A percentile compares a stretch with the other conserved stretches of the same genome.
phyloP scores from a whole-genome alignment of 225 moss, liverwort and hornwort species.

The Lunularia cruciata region DNA sequence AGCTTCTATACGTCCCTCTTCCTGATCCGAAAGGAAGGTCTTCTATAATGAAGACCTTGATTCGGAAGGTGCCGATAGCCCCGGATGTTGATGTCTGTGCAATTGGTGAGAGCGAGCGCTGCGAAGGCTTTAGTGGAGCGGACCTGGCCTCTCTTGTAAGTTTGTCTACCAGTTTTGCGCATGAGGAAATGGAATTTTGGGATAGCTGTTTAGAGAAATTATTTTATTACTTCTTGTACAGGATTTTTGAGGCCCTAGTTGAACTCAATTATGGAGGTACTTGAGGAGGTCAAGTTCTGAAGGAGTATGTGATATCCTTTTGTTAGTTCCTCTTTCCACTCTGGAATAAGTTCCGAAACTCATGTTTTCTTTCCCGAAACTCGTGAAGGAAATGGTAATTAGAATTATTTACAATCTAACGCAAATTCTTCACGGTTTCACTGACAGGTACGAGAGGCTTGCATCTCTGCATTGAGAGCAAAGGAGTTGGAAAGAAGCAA shows the following conservation, averaged over 20 bases:
- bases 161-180: not conserved
- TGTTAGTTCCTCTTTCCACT: too few species aligned
- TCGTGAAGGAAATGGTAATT: too few species aligned
- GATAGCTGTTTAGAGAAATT: too few species aligned
- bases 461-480: conserved; percentile 73
- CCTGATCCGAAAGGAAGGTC: conserved; percentile 83
- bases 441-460: conserved; percentile 86
- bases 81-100: conserved; percentile 61
- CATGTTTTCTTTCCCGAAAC: too few species aligned
- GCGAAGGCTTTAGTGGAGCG: conserved; percentile 97
- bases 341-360: too few species aligned
- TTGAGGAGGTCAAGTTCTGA: too few species aligned
- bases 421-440: conserved; percentile 3
- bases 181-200: too few species aligned
- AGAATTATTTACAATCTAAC: too few species aligned
- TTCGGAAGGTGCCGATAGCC: conserved; percentile 70
- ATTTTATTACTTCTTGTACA: too few species aligned
- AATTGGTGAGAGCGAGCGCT: conserved; percentile 68
- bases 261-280: too few species aligned
- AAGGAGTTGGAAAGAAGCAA: conserved; percentile 42
- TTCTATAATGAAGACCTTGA: conserved; percentile 79
- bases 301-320: too few species aligned
- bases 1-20: conserved; percentile 81
- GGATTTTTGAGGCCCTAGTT: too few species aligned
- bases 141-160: conserved; percentile 86